Conservation (phyloP, 345 rosid genomes). For the Turritis glabra region DNA sequence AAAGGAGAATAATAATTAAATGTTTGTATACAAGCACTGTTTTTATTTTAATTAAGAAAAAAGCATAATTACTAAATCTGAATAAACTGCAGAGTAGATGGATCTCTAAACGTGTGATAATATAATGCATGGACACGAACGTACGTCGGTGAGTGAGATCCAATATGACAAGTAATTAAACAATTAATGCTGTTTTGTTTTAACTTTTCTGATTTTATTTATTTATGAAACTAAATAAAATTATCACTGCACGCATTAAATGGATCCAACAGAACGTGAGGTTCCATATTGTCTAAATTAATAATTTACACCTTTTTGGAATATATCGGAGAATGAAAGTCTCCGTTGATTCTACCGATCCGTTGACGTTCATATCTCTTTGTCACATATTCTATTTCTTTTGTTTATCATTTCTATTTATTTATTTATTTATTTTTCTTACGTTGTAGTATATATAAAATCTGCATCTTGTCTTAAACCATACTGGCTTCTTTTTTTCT, state of each 20-base stretch:
- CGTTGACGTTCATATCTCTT: conserved; percentile 42
- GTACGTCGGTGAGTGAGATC: conserved; percentile 44
- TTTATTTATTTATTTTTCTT: not conserved
- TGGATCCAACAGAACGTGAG: conserved; percentile 44
- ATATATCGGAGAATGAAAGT: conserved; percentile 74
- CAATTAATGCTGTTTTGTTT: conserved; percentile 25
- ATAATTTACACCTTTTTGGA: conserved; percentile 42
- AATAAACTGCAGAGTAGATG: conserved; percentile 19
- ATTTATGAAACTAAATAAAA: conserved; percentile 10
- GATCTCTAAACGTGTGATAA: conserved; percentile 35
- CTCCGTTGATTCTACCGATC: conserved; percentile 65
- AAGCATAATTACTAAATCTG: conserved; percentile 10
- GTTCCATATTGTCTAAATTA: conserved; percentile 42
- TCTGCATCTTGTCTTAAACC: conserved; percentile 12
- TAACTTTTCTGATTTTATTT: not conserved
- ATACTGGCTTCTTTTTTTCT: not conserved
- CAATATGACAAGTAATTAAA: conserved; percentile 39
- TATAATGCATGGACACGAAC: conserved; percentile 35
- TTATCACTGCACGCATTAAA: conserved; percentile 39
- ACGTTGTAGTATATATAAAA: not conserved
- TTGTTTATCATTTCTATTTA: not conserved
- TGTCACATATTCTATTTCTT: conserved; percentile 33
- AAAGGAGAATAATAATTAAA: not conserved
- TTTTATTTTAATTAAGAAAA: not conserved
- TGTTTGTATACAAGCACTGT: not conserved